Evolutionary conservation across 352 stramenopile species (phyloP).

Genomic region (Pythium pectinolyticum): DNA sequence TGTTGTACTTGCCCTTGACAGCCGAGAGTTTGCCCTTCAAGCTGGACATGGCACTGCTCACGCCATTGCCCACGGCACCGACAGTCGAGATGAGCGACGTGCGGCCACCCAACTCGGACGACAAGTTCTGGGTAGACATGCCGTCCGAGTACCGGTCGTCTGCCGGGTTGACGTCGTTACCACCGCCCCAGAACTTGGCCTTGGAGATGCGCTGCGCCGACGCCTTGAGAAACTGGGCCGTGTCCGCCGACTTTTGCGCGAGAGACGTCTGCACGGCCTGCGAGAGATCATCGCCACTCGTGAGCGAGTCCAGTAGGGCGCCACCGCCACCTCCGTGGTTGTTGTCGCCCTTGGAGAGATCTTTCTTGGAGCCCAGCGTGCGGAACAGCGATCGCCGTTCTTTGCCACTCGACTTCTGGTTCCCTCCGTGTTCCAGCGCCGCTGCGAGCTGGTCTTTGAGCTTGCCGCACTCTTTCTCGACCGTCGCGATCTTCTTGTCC

Average conservation of each 20-base stretch:
- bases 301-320: slow-evolving; percentile 36
- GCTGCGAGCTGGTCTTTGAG: slow-evolving; percentile 52
- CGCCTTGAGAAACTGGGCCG: slow-evolving; percentile 70
- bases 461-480: slow-evolving; percentile 71
- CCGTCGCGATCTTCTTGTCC: slow-evolving; percentile 75
- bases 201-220: slow-evolving; percentile 69
- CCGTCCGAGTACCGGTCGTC: slow-evolving; percentile 54
- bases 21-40: slow-evolving; percentile 70
- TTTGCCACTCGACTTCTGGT: slow-evolving; percentile 37
- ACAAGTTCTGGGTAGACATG: slow-evolving; percentile 26
- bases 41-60: slow-evolving; percentile 59
- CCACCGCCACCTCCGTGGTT: slow-evolving; percentile 24
- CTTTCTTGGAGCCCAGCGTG: slow-evolving; percentile 77
- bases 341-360: slow-evolving; percentile 33
- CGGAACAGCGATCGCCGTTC: slow-evolving; percentile 64
- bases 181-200: slow-evolving; percentile 58
- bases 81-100: slow-evolving; percentile 72
- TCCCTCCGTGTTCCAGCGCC: slow-evolving; percentile 27
- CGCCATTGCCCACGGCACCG: slow-evolving; percentile 43
- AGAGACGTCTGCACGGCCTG: slow-evolving; percentile 56
- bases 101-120: slow-evolving; percentile 43
- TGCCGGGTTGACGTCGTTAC: slow-evolving; percentile 35
- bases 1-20: slow-evolving; percentile 85
- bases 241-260: slow-evolving; percentile 73
- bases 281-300: slow-evolving; percentile 34